Percentiles rank a stretch among this genome's conserved stretches.
Conservation (phyloP, 306 rosid species). For the Clitoria ternatea region DNA sequence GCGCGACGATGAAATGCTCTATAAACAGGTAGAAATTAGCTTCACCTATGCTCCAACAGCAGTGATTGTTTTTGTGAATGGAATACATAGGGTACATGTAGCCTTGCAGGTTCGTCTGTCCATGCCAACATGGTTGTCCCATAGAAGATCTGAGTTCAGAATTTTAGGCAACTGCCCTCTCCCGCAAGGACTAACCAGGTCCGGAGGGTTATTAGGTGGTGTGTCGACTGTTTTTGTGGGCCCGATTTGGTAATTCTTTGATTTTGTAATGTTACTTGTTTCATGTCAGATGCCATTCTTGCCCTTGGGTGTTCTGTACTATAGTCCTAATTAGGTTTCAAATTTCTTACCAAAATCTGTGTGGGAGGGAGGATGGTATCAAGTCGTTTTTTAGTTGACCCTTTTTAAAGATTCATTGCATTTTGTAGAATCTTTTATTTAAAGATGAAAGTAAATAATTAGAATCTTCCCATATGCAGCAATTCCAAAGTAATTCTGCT, state of each 20-base stretch:
- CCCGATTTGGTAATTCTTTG: slow-evolving; percentile 57
- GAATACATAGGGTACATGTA: slow-evolving; percentile 35
- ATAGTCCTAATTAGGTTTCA: slow-evolving; percentile 42
- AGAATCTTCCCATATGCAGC: background rate
- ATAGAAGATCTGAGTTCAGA: slow-evolving; percentile 21
- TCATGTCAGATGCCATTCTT: slow-evolving; percentile 36
- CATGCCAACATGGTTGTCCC: slow-evolving; percentile 21
- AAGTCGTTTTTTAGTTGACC: slow-evolving; percentile 9
- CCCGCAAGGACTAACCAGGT: slow-evolving; percentile 41
- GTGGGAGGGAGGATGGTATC: slow-evolving; percentile 37
- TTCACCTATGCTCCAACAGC: slow-evolving; percentile 32
- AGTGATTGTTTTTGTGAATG: slow-evolving; percentile 27
- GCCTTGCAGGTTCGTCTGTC: slow-evolving; percentile 36
- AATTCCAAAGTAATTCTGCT: background rate
- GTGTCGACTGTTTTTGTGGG: slow-evolving; percentile 22
- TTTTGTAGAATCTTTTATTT: slow-evolving; percentile 45
- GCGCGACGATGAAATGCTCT: slow-evolving; percentile 27
- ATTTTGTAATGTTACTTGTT: slow-evolving; percentile 41
- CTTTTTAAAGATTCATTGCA: slow-evolving; percentile 24
- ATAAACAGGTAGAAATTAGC: slow-evolving; percentile 16
- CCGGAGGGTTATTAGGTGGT: slow-evolving; percentile 25
- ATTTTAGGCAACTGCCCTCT: slow-evolving; percentile 30
- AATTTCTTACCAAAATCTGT: slow-evolving; percentile 36
- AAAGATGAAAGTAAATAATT: slow-evolving; percentile 41
- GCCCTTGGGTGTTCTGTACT: slow-evolving; percentile 50